Evolutionary conservation across 495 filamentous ascomycete genomes (phyloP), one percentile per base, ranked within the genome.

Genomic region (Pyrenula aspistea): DNA sequence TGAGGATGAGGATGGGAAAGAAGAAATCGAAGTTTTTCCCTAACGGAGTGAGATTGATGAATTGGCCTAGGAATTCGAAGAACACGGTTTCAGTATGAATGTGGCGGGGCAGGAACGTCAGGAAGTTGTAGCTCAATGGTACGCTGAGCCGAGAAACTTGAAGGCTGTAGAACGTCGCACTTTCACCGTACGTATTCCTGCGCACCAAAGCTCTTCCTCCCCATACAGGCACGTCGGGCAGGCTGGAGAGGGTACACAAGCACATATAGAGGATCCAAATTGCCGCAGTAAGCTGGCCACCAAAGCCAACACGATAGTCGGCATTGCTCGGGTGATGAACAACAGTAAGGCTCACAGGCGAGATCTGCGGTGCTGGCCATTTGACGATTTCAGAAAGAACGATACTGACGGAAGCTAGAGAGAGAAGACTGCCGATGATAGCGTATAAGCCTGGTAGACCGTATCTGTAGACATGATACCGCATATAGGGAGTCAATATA

Each of bases 201-300:
- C 80, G 84, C 48, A 97, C 92, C 15, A 98, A 75, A 1, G 92
- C 92, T 22, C 93, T 82, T 53, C 92, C 91, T 54, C 93, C 85
- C 93, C 93, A 98, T 24, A 96, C 87, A 63, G 92, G 92, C 62
- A 92, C 89, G 61, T 92, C 87, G 48, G 82, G 85, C 60, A 98
- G 81, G 36, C 89, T 89, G 56, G 83, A 85, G 49, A 97, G 80
- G 4, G 92, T 89, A 36, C 87, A 87, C 48, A 84, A 76, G 66
- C 81, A 87, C 92, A 97, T 96, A 73, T 96, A 98, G 23, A 90
- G 69, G 61, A 98, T 83, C 93, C 93, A 98, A 25, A 83, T 71
- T 10, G 88, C 85, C 10, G 92, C 85, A 53, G 88, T 87, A 51
- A 88, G 67, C 66, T 98, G 93, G 25, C 89, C 87, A 10, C 84